These are phyloP conservation scores for Cynara cardunculus DNA, from an alignment of 129 eudicot species.

Conservation along the genomic window DNA sequence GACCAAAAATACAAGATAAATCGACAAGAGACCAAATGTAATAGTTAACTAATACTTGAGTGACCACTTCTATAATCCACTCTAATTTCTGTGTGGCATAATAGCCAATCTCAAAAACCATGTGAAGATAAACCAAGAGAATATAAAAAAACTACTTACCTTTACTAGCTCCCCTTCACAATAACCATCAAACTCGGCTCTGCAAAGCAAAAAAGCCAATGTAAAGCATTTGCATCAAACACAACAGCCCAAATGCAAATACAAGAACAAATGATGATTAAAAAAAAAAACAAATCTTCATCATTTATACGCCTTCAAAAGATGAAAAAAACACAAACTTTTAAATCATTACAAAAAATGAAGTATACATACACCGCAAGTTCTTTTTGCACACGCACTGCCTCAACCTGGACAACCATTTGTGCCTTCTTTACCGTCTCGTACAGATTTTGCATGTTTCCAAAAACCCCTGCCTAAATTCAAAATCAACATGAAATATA, in stretches of 20 bases:
- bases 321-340: constrained; percentile 2
- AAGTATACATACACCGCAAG: constrained; percentile 61
- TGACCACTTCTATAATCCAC: background rate
- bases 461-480: constrained; percentile 72
- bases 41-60: background rate
- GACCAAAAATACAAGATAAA: background rate
- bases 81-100: background rate
- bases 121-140: background rate
- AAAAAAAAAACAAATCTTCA: background rate
- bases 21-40: background rate
- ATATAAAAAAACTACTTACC: constrained; percentile 36
- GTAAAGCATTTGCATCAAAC: background rate
- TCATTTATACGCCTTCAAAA: background rate
- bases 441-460: constrained; percentile 87
- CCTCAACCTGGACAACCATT: constrained; percentile 95
- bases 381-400: constrained; percentile 84
- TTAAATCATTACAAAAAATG: background rate
- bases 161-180: constrained; percentile 87
- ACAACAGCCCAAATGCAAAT: background rate
- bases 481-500: constrained; percentile 8
- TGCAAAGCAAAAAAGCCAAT: constrained; percentile 30
- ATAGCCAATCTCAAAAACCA: background rate
- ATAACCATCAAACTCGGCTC: constrained; percentile 96
- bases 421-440: constrained; percentile 97
- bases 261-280: background rate